phyloP scores from a whole-genome alignment of 441 rosid species.

The Gossypium trilobum region DNA sequence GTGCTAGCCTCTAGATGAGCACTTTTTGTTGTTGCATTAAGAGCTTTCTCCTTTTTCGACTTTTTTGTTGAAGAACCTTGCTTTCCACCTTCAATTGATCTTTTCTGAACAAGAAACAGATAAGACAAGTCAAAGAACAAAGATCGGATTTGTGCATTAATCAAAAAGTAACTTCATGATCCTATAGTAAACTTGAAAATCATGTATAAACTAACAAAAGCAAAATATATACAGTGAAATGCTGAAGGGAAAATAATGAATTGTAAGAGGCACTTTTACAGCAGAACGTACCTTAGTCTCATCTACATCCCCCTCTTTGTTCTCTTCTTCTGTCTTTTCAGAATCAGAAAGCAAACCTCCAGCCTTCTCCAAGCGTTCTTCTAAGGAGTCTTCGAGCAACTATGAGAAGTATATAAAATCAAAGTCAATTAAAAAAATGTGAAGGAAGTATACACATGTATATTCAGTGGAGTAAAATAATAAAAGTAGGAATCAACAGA shows the following conservation, averaged over 20 bases:
- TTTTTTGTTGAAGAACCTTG: conserved; percentile 79
- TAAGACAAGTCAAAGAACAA: background rate
- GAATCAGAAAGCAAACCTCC: conserved; percentile 70
- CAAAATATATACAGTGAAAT: background rate
- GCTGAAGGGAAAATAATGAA: background rate
- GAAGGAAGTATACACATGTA: background rate
- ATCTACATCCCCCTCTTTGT: conserved; percentile 71
- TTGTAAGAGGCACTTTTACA: conserved; percentile 13
- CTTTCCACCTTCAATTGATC: conserved; percentile 64
- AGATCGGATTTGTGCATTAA: background rate
- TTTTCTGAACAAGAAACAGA: conserved; percentile 47
- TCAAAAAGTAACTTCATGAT: background rate
- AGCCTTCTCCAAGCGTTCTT: conserved; percentile 76
- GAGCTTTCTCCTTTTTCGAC: conserved; percentile 78
- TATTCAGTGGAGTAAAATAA: background rate
- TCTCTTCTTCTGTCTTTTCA: conserved; percentile 75
- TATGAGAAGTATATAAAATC: conserved; percentile 25
- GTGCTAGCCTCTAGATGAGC: conserved; percentile 54
- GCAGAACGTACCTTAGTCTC: conserved; percentile 59
- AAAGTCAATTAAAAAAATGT: background rate
- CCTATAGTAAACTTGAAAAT: background rate
- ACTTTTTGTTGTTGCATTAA: conserved; percentile 57
- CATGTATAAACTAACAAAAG: conserved; percentile 2
- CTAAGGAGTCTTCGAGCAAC: conserved; percentile 92
- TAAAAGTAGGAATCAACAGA: background rate